These are phyloP conservation scores for Daldinia bambusicola DNA, from an alignment of 495 filamentous ascomycete species.

Conservation along the genomic window DNA sequence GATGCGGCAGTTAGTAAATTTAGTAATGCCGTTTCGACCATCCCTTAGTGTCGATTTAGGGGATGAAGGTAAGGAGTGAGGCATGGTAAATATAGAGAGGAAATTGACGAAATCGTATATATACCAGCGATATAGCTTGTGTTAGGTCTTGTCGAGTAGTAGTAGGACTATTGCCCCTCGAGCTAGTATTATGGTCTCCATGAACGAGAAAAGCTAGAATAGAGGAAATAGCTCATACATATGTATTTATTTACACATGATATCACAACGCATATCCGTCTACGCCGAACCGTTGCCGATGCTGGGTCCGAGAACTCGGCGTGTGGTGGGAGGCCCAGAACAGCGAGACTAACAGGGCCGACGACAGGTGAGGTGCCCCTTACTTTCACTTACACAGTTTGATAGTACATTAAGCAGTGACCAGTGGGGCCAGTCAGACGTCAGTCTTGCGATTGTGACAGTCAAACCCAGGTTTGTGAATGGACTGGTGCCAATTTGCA, in stretches of 20 bases:
- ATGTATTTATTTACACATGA: slow-evolving; percentile 43
- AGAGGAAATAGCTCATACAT: slow-evolving; percentile 37
- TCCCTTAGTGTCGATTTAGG: slow-evolving; percentile 46
- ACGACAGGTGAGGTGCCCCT: slow-evolving; percentile 30
- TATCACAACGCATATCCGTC: slow-evolving; percentile 36
- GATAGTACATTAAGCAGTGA: slow-evolving; percentile 8
- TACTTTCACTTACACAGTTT: slow-evolving; percentile 4
- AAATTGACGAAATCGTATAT: slow-evolving; percentile 2
- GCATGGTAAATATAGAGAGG: slow-evolving; percentile 35
- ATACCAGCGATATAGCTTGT: slow-evolving; percentile 9
- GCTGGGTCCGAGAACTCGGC: slow-evolving; percentile 27
- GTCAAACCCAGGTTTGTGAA: slow-evolving; percentile 29
- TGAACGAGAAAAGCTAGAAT: slow-evolving; percentile 35
- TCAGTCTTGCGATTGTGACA: slow-evolving; percentile 46
- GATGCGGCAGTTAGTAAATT: slow-evolving; percentile 84
- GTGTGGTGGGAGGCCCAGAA: slow-evolving; percentile 18
- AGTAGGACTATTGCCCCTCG: slow-evolving; percentile 43
- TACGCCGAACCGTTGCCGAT: slow-evolving; percentile 37
- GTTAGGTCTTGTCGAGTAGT: slow-evolving; percentile 48
- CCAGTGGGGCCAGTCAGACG: slow-evolving; percentile 37
- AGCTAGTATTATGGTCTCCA: slow-evolving; percentile 44
- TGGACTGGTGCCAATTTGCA: slow-evolving; percentile 45
- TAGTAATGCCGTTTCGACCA: slow-evolving; percentile 69
- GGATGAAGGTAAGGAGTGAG: slow-evolving; percentile 50
- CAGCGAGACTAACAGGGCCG: slow-evolving; percentile 27